Conservation (phyloP, 1,284 basidiomycete genomes). For the Sporisorium sorghi region DNA sequence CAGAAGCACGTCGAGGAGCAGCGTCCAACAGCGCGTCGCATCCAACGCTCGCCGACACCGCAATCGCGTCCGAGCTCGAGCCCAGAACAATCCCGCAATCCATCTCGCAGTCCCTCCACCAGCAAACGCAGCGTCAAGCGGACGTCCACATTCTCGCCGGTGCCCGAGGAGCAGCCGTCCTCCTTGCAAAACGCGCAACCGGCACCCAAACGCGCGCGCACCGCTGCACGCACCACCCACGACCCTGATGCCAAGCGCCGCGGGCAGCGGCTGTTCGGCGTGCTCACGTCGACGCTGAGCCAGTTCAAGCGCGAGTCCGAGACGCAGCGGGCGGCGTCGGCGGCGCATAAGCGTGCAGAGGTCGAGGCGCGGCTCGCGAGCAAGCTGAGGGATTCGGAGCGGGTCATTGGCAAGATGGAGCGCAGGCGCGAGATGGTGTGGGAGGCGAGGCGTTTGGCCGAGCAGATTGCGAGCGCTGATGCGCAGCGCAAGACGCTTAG, state of each 20-base stretch:
- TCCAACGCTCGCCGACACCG: constrained; percentile 5
- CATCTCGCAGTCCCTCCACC: constrained; percentile 14
- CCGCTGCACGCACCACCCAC: background rate
- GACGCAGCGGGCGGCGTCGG: constrained; percentile 1
- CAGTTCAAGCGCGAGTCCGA: constrained; percentile 41
- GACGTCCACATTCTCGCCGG: constrained; percentile 18
- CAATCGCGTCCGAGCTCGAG: constrained; percentile 3
- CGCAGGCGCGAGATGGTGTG: constrained; percentile 6
- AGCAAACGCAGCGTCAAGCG: constrained; percentile 15
- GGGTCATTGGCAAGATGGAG: background rate
- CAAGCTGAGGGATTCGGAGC: constrained; percentile 12
- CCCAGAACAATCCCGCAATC: background rate
- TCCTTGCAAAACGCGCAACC: background rate
- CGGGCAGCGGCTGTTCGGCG: constrained; percentile 28
- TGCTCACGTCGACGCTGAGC: constrained; percentile 30
- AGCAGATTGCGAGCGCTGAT: constrained; percentile 20
- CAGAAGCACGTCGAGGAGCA: background rate
- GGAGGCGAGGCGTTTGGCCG: constrained; percentile 29
- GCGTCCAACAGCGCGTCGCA: background rate
- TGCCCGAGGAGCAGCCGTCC: constrained; percentile 19
- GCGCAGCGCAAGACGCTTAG: constrained; percentile 26
- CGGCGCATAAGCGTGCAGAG: constrained; percentile 11
- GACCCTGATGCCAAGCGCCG: constrained; percentile 18
- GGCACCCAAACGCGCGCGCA: constrained; percentile 7
- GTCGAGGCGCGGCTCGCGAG: constrained; percentile 21